These are phyloP conservation scores for Ophiosphaerella narmari DNA, from an alignment of 2,329 filamentous ascomycete species.

Conservation along the genomic window DNA sequence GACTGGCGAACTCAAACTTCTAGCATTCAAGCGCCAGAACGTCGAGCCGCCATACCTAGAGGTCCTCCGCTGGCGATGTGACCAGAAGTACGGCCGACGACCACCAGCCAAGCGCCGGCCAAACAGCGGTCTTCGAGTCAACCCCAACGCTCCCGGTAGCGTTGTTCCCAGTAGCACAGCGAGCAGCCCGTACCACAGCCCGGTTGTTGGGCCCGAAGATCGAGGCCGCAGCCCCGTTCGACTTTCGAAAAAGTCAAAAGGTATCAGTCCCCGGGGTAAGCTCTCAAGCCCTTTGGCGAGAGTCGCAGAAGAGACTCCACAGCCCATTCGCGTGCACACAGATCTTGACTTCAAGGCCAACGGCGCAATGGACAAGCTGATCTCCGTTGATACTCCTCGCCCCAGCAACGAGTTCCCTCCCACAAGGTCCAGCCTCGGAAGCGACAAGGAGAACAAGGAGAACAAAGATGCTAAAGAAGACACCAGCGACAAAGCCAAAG, in stretches of 20 bases:
- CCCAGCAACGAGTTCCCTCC: constrained; percentile 44
- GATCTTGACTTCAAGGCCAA: constrained; percentile 38
- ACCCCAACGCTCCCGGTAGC: constrained; percentile 54
- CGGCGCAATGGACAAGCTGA: constrained; percentile 45
- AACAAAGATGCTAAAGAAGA: constrained; percentile 37
- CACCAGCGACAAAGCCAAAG: constrained; percentile 23
- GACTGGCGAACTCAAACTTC: constrained; percentile 84
- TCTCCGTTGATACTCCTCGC: constrained; percentile 48
- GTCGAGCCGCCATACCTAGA: constrained; percentile 94
- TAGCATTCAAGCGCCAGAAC: constrained; percentile 78
- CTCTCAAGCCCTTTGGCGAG: constrained; percentile 74
- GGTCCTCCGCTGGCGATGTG: constrained; percentile 91
- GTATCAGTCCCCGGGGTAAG: constrained; percentile 66
- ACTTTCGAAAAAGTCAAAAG: constrained; percentile 61
- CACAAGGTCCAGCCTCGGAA: constrained; percentile 40
- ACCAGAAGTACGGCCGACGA: constrained; percentile 85
- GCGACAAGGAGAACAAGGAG: constrained; percentile 48
- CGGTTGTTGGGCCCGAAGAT: constrained; percentile 60
- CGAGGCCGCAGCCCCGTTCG: constrained; percentile 75
- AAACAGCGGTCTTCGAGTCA: constrained; percentile 56
- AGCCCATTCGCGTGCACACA: constrained; percentile 45
- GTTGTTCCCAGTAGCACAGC: constrained; percentile 55
- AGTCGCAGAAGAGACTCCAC: constrained; percentile 69
- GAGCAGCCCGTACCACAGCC: constrained; percentile 66
- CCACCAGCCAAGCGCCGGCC: constrained; percentile 54